phyloP scores from a whole-genome alignment of 2,329 filamentous ascomycete species.

The Scytalidium lignicola region DNA sequence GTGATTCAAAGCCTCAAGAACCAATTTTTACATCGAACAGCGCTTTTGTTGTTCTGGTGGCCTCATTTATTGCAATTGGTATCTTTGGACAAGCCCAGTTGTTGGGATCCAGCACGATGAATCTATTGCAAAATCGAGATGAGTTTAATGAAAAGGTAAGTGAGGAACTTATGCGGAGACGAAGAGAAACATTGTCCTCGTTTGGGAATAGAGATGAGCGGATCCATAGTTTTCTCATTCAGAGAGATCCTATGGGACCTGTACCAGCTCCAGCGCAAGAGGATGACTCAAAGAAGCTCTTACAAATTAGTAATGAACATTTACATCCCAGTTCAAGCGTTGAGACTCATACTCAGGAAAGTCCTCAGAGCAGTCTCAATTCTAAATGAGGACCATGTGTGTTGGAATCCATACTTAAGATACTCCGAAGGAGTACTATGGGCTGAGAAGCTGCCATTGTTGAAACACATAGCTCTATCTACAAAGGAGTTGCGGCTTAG shows the following conservation, averaged over 20 bases:
- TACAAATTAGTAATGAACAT: neutral
- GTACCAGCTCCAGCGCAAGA: neutral
- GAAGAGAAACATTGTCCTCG: slow-evolving; percentile 46
- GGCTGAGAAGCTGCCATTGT: too few relatives aligned
- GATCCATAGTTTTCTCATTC: slow-evolving; percentile 71
- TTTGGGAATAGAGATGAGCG: slow-evolving; percentile 55
- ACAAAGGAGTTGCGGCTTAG: too few relatives aligned
- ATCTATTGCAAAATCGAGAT: slow-evolving; percentile 61
- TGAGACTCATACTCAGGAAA: neutral
- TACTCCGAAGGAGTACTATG: too few relatives aligned
- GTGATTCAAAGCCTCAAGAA: slow-evolving; percentile 42
- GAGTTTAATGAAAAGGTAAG: slow-evolving; percentile 63
- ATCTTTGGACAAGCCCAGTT: slow-evolving; percentile 68
- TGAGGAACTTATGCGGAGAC: slow-evolving; percentile 50
- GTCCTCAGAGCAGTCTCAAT: neutral
- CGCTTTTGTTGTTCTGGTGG: slow-evolving; percentile 68
- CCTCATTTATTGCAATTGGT: slow-evolving; percentile 63
- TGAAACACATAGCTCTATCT: too few relatives aligned
- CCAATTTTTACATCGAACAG: slow-evolving; percentile 71
- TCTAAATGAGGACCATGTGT: neutral
- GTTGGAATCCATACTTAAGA: too few relatives aligned
- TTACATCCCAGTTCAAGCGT: neutral
- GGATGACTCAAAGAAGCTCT: neutral
- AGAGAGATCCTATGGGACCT: slow-evolving; percentile 49
- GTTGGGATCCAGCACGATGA: slow-evolving; percentile 56